Evolutionary conservation across 2,329 filamentous ascomycete genomes (phyloP).

Genomic region (Sporothrix pallida): DNA sequence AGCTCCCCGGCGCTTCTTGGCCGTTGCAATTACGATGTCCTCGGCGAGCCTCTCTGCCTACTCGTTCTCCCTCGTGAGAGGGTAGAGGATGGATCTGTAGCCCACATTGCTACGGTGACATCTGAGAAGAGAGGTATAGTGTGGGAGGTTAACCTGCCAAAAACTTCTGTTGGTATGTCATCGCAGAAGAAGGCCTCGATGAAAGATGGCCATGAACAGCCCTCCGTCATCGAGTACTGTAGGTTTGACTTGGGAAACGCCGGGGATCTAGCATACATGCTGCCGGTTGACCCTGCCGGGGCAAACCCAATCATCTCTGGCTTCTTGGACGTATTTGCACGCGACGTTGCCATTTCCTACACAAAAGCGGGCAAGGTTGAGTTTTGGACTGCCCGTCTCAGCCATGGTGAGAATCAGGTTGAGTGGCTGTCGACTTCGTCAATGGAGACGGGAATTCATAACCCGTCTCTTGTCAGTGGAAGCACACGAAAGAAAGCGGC

Average conservation of each 20-base stretch:
- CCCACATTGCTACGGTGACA: conserved; percentile 81
- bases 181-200: conserved; percentile 34
- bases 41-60: conserved; percentile 78
- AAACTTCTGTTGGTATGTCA: conserved; percentile 42
- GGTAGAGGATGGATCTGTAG: conserved; percentile 59
- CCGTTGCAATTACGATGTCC: conserved; percentile 61
- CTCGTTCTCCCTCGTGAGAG: conserved; percentile 72
- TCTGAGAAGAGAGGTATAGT: conserved; percentile 79
- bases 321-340: conserved; percentile 84
- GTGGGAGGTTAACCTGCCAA: conserved; percentile 75
- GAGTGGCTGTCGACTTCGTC: conserved; percentile 84
- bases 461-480: conserved; percentile 79
- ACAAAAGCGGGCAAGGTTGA: conserved; percentile 74
- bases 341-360: conserved; percentile 86
- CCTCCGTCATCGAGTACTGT: conserved; percentile 69
- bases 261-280: conserved; percentile 67
- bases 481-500: conserved; percentile 88
- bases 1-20: conserved; percentile 64
- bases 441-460: conserved; percentile 76
- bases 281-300: conserved; percentile 87
- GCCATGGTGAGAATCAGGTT: conserved; percentile 62
- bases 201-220: conserved; percentile 44
- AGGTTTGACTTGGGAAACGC: conserved; percentile 68
- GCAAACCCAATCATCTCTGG: conserved; percentile 72
- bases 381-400: conserved; percentile 83